Percentiles rank a stretch among this genome's conserved stretches.
These are phyloP conservation scores for Emiliania huxleyi DNA, from an alignment of 78 protist genomes.

Conservation along the genomic window DNA sequence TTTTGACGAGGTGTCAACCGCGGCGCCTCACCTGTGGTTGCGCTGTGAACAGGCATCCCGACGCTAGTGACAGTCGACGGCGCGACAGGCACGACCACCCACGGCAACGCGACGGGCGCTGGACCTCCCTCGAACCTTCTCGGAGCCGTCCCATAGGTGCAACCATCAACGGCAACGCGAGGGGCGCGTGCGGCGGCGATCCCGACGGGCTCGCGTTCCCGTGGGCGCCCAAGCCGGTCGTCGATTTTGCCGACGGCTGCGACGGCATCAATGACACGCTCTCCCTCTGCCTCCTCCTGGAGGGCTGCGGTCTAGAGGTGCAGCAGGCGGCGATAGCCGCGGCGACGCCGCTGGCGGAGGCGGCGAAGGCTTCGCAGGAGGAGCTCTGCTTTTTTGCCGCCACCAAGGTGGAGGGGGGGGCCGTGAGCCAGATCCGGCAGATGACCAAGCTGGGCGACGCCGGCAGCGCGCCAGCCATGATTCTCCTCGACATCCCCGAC, in stretches of 20 bases:
- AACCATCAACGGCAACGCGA: too few species aligned
- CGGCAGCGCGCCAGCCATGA: too few species aligned
- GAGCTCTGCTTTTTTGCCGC: not conserved
- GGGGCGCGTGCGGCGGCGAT: too few species aligned
- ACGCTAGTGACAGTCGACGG: not conserved
- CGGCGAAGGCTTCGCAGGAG: too few species aligned
- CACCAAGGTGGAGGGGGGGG: not conserved
- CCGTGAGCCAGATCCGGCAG: not conserved
- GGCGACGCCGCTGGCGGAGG: not conserved
- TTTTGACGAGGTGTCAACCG: too few species aligned
- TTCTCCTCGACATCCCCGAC: not conserved
- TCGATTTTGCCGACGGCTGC: not conserved
- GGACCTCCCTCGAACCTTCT: too few species aligned
- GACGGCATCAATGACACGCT: not conserved
- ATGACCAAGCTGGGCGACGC: not conserved
- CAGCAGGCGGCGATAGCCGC: not conserved
- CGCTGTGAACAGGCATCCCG: slow-evolving; percentile 36
- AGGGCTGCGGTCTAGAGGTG: not conserved
- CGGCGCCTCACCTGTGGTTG: too few species aligned
- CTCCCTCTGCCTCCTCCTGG: not conserved
- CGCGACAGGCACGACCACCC: too few species aligned
- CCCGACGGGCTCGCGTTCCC: slow-evolving; percentile 7
- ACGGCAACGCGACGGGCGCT: too few species aligned
- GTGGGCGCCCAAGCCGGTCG: slow-evolving; percentile 2
- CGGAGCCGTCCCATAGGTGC: too few species aligned